Conservation (phyloP, 306 rosid genomes). For the Cicer chorassanicum region DNA sequence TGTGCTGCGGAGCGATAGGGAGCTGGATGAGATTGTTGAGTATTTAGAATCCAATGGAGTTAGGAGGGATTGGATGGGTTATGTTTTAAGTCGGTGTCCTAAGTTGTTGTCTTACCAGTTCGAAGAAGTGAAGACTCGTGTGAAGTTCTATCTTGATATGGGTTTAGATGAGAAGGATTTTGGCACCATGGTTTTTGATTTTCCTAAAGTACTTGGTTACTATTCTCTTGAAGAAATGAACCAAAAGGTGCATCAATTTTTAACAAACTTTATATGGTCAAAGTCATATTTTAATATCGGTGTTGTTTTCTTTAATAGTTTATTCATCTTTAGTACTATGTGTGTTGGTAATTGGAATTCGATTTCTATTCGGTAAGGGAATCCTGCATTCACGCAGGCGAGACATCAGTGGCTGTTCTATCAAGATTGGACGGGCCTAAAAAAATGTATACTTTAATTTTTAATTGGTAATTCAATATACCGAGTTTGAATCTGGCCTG, state of each 20-base stretch:
- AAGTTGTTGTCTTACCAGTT: constrained; percentile 69
- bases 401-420: no score
- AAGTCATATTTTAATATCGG: background rate
- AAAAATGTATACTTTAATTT: no score
- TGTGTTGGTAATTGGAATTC: constrained; percentile 17
- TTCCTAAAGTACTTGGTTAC: constrained; percentile 74
- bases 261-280: constrained; percentile 18
- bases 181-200: constrained; percentile 98
- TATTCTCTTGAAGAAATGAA: constrained; percentile 75
- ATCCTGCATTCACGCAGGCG: no score
- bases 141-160: constrained; percentile 69
- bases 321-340: constrained; percentile 28
- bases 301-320: constrained; percentile 18
- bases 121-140: constrained; percentile 75
- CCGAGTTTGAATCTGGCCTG: no score
- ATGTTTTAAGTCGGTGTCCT: constrained; percentile 82
- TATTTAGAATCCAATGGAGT: constrained; percentile 79
- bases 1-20: constrained; percentile 57
- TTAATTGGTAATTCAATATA: no score
- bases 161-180: constrained; percentile 81
- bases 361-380: no score
- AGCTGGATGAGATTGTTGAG: constrained; percentile 72
- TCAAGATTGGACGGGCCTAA: no score
- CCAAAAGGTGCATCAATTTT: constrained; percentile 64
- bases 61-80: constrained; percentile 88